Conservation (phyloP, 768 basidiomycete genomes). For the Phaffia australis region DNA sequence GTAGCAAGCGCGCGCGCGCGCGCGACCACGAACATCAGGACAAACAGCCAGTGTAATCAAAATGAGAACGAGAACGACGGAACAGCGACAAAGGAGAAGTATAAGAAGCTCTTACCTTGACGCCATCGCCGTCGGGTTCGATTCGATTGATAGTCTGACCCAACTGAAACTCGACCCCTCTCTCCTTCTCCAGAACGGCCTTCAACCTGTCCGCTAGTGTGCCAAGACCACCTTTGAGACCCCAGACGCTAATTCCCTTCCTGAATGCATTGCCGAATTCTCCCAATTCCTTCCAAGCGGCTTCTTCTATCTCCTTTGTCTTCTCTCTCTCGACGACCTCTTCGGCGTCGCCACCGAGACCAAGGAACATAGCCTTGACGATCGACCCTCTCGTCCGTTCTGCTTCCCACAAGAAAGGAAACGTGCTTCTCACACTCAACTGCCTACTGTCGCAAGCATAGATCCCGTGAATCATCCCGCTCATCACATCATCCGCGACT, state of each 20-base stretch:
- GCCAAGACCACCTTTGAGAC: slow-evolving; percentile 65
- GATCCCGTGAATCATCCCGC: slow-evolving; percentile 78
- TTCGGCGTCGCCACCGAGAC: slow-evolving; percentile 8
- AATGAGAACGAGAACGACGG: neutral
- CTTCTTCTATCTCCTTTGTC: slow-evolving; percentile 28
- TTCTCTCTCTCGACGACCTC: slow-evolving; percentile 19
- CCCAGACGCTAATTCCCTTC: slow-evolving; percentile 59
- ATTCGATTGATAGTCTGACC: slow-evolving; percentile 39
- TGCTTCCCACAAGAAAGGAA: slow-evolving; percentile 60
- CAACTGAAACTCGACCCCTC: slow-evolving; percentile 52
- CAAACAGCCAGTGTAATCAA: no score
- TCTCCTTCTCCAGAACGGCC: slow-evolving; percentile 40
- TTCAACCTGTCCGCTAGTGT: slow-evolving; percentile 54
- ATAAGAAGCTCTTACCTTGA: slow-evolving; percentile 42
- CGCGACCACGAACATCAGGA: no score
- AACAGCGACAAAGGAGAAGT: neutral
- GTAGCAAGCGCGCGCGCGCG: neutral
- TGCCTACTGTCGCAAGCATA: slow-evolving; percentile 74
- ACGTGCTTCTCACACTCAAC: slow-evolving; percentile 65
- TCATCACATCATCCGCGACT: slow-evolving; percentile 65
- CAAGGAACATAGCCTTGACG: slow-evolving; percentile 46
- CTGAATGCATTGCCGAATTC: slow-evolving; percentile 44
- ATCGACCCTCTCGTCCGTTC: slow-evolving; percentile 62
- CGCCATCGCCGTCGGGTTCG: slow-evolving; percentile 25
- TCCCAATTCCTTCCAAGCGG: slow-evolving; percentile 46